Evolutionary conservation across 805 yeast genomes (phyloP).

Genomic region (Myxozyma geophila): DNA sequence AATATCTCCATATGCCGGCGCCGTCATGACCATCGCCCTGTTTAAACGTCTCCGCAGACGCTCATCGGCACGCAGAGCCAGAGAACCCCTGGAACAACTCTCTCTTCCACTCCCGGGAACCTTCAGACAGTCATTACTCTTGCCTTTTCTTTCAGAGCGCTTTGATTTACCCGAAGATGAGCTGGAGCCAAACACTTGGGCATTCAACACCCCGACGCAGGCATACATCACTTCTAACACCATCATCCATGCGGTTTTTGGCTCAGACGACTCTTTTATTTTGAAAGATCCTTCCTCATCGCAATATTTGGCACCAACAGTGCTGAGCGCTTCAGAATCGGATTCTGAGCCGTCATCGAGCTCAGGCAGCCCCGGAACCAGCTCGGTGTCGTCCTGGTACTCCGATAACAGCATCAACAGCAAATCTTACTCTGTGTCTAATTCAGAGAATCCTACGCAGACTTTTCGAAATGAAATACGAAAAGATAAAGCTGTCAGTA

Average conservation of each 20-base stretch:
- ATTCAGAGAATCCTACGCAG: no score
- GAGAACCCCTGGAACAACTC: neutral
- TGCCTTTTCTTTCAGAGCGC: slow-evolving; percentile 18
- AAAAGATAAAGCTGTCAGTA: no score
- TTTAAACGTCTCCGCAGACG: neutral
- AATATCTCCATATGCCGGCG: neutral
- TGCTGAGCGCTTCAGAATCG: no score
- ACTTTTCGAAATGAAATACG: no score
- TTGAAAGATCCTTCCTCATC: neutral
- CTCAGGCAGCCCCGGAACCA: no score
- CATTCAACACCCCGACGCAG: slow-evolving; percentile 1
- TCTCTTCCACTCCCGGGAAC: slow-evolving; percentile 15
- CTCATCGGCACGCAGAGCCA: neutral
- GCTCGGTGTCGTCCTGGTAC: no score
- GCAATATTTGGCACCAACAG: neutral
- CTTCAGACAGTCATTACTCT: slow-evolving; percentile 23
- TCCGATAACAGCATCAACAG: no score
- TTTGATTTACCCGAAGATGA: slow-evolving; percentile 8
- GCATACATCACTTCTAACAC: slow-evolving; percentile 2
- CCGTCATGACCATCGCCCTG: neutral
- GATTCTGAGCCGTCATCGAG: no score
- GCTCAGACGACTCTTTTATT: neutral
- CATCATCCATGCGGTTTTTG: slow-evolving; percentile 1
- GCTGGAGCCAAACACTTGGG: neutral
- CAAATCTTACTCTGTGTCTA: no score